phyloP scores from a whole-genome alignment of 441 rosid genomes.

The Viola pubescens region DNA sequence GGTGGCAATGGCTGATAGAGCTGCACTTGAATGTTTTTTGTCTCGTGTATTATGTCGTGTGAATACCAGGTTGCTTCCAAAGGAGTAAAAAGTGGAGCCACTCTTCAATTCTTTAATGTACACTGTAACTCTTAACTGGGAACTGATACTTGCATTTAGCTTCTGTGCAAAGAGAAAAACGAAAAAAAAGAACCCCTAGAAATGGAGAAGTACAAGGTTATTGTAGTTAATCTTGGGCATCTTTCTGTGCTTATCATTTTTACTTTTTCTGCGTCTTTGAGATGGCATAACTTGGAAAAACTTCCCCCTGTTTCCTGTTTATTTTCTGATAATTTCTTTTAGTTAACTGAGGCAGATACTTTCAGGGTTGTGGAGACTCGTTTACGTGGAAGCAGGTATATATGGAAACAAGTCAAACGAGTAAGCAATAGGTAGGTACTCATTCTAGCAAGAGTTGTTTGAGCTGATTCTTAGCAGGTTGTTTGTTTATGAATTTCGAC shows the following conservation, averaged over 20 bases:
- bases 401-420: too few species aligned
- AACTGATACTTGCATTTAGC: slow-evolving; percentile 36
- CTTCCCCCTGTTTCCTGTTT: slow-evolving; percentile 1
- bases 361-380: too few species aligned
- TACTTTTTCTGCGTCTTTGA: slow-evolving; percentile 1
- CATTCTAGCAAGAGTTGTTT: too few species aligned
- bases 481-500: too few species aligned
- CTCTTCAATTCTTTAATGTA: slow-evolving; percentile 50
- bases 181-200: slow-evolving; percentile 2
- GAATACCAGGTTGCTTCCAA: slow-evolving; percentile 42
- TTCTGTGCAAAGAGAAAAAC: slow-evolving; percentile 17
- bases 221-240: slow-evolving; percentile 22
- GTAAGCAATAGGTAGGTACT: too few species aligned
- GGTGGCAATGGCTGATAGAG: slow-evolving; percentile 29
- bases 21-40: slow-evolving; percentile 16
- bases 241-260: slow-evolving; percentile 12
- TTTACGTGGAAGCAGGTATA: too few species aligned
- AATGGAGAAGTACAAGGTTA: slow-evolving; percentile 28
- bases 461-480: too few species aligned
- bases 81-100: slow-evolving; percentile 22
- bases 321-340: too few species aligned
- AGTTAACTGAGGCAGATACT: too few species aligned
- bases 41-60: slow-evolving; percentile 33
- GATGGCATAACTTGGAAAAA: slow-evolving; percentile 2
- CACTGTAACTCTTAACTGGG: slow-evolving; percentile 41